Base-by-base conservation (phyloP, 2,329 filamentous ascomycete genomes). In the Paecilomyces dactylethromorphus region DNA sequence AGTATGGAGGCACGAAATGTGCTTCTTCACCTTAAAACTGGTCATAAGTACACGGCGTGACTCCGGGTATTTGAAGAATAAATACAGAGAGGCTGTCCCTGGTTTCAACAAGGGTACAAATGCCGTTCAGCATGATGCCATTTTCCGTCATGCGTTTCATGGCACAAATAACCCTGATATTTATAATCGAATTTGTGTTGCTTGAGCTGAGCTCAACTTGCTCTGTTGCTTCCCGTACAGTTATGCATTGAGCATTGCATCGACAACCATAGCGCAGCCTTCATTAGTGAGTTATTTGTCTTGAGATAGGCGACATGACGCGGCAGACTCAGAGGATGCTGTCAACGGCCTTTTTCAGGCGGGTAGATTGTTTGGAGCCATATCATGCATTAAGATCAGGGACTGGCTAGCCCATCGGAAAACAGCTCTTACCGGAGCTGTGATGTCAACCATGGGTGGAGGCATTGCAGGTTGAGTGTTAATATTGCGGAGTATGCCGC, bases 271-370 rank as follows among this genome's bases (percentile, higher is more conserved):
- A 6, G 59, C 55, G n/a, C 56, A 60, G 32, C 59, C 56, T 18
- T 60, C 59, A 6, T 60, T 58, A 12, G 53, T 60, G 13, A 33
- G 53, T 15, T 60, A 60, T 58, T 58, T 60, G 22, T 31, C 18
- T 49, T 50, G 58, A n/a, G 59, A 58, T 31, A 56, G 39, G 7
- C 32, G 53, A 24, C 29, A 29, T 3, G 56, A 58, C 55, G 56
- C 59, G 4, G 50, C 59, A 1, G 35, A 60, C n/a, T n/a, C 58
- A 1, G 59, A 58, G 26, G 62, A 53, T 12, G 55, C 59, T 5
- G 56, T 60, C 50, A 60, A 60, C 54, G 59, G 56, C 5, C 54
- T 60, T 18, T 60, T 60, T 33, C 59, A 58, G 15, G 56, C 56
- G 3, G 59, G 59, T 31, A 52, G 59, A 3, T 33, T 61, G 6